Base-by-base conservation (phyloP, 371 early-diverging fungal species). In the Blakeslea trispora region DNA sequence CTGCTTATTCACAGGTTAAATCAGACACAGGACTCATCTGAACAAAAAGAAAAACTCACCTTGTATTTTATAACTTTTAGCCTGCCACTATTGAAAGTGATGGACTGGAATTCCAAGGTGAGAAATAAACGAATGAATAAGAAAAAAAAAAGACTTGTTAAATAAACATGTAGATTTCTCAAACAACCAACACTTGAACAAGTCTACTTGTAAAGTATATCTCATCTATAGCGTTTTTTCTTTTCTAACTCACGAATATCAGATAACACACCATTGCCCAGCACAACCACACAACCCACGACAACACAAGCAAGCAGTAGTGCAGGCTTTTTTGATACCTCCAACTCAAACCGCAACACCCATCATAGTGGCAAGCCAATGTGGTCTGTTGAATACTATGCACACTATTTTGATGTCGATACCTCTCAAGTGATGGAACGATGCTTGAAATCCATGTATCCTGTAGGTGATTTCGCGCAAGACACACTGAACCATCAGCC, bases 361-460 rank as follows among this genome's bases (percentile, higher is more conserved):
- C n/a, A n/a, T 53, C 63, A 21, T 48, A 64, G 40, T 17, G 53
- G 63, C 19, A 75, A 72, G 45, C 81, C 85, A 17, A 71, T 94
- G 23, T 92, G 91, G 90, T 86, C 87, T 1, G 52, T 93, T 7
- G 94, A 93, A 46, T 95, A 92, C 66, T 97, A 94, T 66, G 60
- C 89, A 31, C 89, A 80, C 58, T 97, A 83, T 64, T 97, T 96
- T 67, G 89, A 96, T 59, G 94, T 97, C 7, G 94, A 97, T 63
- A 91, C 91, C 3, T 57, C 73, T 15, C 89, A 92, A 71, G 78
- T 79, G 0, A 28, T 76, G 10, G 74, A 79, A 32, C 56, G 80
- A 41, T 79, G 80, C 41, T 31, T 79, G n/a, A 76, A 74, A 47
- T 72, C 74, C 17, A 50, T 79, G 63, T 79, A 79, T 50, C 80